Percentiles rank a stretch among this genome's conserved stretches.
phyloP scores from a whole-genome alignment of 2,329 filamentous ascomycete species.

The Talaromyces verruculosus region DNA sequence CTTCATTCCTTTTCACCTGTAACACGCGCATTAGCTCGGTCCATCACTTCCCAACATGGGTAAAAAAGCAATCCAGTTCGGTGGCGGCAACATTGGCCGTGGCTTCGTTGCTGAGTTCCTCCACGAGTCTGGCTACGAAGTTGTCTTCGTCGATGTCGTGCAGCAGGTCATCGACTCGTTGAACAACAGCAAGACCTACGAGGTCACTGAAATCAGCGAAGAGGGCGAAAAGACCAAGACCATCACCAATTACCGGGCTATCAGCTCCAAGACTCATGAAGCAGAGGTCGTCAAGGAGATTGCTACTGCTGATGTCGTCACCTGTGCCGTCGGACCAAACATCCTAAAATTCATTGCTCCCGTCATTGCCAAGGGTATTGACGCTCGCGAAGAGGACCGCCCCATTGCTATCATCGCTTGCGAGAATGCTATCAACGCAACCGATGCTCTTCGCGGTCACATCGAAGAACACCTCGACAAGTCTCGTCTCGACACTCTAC shows the following conservation, averaged over 20 bases:
- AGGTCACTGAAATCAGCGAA: constrained; percentile 86
- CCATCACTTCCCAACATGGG: constrained; percentile 15
- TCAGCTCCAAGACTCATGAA: constrained; percentile 90
- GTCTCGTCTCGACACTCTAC: constrained; percentile 66
- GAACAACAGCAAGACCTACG: constrained; percentile 74
- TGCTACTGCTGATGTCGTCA: constrained; percentile 82
- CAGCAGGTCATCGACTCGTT: constrained; percentile 77
- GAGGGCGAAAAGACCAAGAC: constrained; percentile 77
- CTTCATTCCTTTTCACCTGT: constrained; percentile 1
- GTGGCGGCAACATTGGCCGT: constrained; percentile 81
- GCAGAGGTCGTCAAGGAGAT: constrained; percentile 81
- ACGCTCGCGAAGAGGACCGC: constrained; percentile 63
- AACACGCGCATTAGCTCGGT: background rate
- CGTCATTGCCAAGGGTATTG: constrained; percentile 90
- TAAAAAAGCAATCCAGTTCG: constrained; percentile 75
- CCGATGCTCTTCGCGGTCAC: constrained; percentile 77
- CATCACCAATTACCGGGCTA: constrained; percentile 93
- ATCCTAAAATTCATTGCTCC: constrained; percentile 96
- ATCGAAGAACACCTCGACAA: constrained; percentile 76
- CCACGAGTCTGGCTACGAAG: constrained; percentile 91
- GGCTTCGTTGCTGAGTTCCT: constrained; percentile 90
- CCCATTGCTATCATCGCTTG: constrained; percentile 93
- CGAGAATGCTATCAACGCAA: constrained; percentile 96
- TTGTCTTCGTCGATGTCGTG: constrained; percentile 94
- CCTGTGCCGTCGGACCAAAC: constrained; percentile 94